Conservation (phyloP, 2,329 filamentous ascomycete genomes). For the Fusarium nygamai region DNA sequence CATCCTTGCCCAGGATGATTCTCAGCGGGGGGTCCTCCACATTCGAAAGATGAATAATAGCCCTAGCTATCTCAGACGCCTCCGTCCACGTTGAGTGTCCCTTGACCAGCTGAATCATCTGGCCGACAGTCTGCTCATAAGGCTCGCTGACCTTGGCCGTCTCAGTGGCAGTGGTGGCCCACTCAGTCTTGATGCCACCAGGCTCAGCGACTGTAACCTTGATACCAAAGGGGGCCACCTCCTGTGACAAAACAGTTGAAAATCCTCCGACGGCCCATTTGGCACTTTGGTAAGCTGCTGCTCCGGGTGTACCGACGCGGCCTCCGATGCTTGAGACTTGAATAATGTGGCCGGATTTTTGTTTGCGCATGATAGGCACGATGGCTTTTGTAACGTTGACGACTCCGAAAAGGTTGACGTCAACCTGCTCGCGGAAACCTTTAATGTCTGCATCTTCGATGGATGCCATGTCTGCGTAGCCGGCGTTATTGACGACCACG, state of each 20-base stretch:
- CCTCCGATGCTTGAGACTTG: slow-evolving; percentile 54
- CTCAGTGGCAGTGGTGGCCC: slow-evolving; percentile 46
- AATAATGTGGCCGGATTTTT: slow-evolving; percentile 48
- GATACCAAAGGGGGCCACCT: slow-evolving; percentile 51
- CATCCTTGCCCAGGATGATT: slow-evolving; percentile 46
- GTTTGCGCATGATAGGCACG: slow-evolving; percentile 47
- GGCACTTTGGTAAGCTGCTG: slow-evolving; percentile 50
- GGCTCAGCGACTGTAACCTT: slow-evolving; percentile 53
- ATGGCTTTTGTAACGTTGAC: slow-evolving; percentile 61
- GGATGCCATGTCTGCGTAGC: slow-evolving; percentile 63
- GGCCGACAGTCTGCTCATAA: slow-evolving; percentile 50
- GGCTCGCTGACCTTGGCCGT: slow-evolving; percentile 45
- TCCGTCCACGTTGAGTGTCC: neutral
- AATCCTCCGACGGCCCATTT: slow-evolving; percentile 55
- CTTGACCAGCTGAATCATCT: slow-evolving; percentile 9
- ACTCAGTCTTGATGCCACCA: slow-evolving; percentile 54
- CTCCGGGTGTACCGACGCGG: slow-evolving; percentile 46
- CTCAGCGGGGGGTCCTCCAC: slow-evolving; percentile 45
- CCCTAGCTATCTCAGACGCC: slow-evolving; percentile 41
- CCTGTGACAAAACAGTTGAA: slow-evolving; percentile 49
- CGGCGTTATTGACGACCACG: slow-evolving; percentile 70
- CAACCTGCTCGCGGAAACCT: slow-evolving; percentile 63
- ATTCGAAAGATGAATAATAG: slow-evolving; percentile 42
- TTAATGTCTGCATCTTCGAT: slow-evolving; percentile 62
- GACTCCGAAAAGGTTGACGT: slow-evolving; percentile 69